Evolutionary conservation across 495 filamentous ascomycete species (phyloP).

Genomic region (Friedmanniomyces simplex): DNA sequence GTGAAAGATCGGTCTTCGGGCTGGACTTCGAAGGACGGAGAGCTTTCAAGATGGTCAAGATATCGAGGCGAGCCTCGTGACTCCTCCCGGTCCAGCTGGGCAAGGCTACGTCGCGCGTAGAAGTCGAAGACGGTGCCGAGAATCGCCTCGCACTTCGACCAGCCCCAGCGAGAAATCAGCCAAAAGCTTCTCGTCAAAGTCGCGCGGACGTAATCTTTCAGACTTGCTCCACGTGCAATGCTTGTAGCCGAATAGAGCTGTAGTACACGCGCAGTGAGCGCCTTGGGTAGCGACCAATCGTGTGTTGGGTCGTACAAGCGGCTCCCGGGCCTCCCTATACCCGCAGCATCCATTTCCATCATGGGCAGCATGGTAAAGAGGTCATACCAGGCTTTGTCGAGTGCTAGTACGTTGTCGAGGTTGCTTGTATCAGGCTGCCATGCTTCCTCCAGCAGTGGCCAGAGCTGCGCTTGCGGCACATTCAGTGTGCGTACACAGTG

Average conservation of each 20-base stretch:
- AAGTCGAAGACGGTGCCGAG: constrained; percentile 82
- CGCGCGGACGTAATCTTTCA: constrained; percentile 72
- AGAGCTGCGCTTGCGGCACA: constrained; percentile 30
- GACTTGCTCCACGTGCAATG: constrained; percentile 45
- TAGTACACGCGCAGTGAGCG: constrained; percentile 52
- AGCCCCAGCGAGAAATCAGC: constrained; percentile 74
- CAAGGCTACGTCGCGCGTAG: constrained; percentile 65
- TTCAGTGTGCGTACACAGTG: constrained; percentile 42
- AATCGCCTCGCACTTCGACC: constrained; percentile 67
- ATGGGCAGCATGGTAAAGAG: constrained; percentile 67
- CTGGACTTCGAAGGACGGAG: constrained; percentile 50
- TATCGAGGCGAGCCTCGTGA: constrained; percentile 66
- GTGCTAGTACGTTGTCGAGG: constrained; percentile 9
- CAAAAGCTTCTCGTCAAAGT: constrained; percentile 66
- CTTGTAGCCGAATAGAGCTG: constrained; percentile 50
- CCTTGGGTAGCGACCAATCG: constrained; percentile 64
- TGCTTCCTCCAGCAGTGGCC: constrained; percentile 44
- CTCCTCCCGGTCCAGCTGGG: constrained; percentile 68
- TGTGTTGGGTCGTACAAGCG: constrained; percentile 47
- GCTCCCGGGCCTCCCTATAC: constrained; percentile 46
- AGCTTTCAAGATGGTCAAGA: constrained; percentile 57
- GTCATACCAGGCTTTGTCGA: constrained; percentile 66
- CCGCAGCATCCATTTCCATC: constrained; percentile 60
- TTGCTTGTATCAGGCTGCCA: constrained; percentile 21
- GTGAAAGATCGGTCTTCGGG: constrained; percentile 79